Percentiles rank a stretch among this genome's conserved stretches.
These are phyloP conservation scores for Fusarium gaditjirri DNA, from an alignment of 2,329 filamentous ascomycete species.

Conservation along the genomic window DNA sequence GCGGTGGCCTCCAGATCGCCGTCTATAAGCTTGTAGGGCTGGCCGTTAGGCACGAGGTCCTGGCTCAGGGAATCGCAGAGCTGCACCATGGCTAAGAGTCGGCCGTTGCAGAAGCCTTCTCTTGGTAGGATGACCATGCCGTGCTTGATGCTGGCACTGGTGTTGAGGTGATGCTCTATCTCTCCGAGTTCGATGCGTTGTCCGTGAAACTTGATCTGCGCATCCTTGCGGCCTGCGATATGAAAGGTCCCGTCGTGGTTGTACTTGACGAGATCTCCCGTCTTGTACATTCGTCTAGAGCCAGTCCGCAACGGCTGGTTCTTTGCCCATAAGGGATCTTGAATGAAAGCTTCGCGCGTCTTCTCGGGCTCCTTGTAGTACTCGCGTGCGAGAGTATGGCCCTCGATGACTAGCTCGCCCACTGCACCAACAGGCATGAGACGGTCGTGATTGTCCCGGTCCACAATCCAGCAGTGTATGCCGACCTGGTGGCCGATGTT, in stretches of 20 bases:
- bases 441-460: slow-evolving; percentile 39
- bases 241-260: slow-evolving; percentile 44
- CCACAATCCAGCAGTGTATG: slow-evolving; percentile 43
- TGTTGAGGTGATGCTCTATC: slow-evolving; percentile 46
- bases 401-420: slow-evolving; percentile 52
- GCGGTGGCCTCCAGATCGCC: slow-evolving; percentile 4
- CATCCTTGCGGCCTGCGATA: slow-evolving; percentile 43
- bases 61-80: slow-evolving; percentile 6
- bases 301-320: neutral
- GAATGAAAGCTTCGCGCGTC: slow-evolving; percentile 48
- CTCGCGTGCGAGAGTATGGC: slow-evolving; percentile 57
- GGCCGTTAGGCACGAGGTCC: slow-evolving; percentile 14
- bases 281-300: slow-evolving; percentile 33
- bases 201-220: slow-evolving; percentile 50
- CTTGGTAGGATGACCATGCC: slow-evolving; percentile 31
- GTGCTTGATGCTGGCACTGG: slow-evolving; percentile 33
- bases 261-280: slow-evolving; percentile 38
- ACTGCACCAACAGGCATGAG: slow-evolving; percentile 46
- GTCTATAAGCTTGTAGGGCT: slow-evolving; percentile 20
- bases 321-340: slow-evolving; percentile 21
- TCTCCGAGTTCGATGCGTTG: slow-evolving; percentile 49
- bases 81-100: slow-evolving; percentile 27
- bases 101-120: slow-evolving; percentile 26
- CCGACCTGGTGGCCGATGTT: slow-evolving; percentile 38
- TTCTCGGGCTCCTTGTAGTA: slow-evolving; percentile 56